Percentiles rank a stretch among this genome's conserved stretches.
These are phyloP conservation scores for Cyclotella kingstonii DNA, from an alignment of 108 stramenopile species.

Conservation along the genomic window DNA sequence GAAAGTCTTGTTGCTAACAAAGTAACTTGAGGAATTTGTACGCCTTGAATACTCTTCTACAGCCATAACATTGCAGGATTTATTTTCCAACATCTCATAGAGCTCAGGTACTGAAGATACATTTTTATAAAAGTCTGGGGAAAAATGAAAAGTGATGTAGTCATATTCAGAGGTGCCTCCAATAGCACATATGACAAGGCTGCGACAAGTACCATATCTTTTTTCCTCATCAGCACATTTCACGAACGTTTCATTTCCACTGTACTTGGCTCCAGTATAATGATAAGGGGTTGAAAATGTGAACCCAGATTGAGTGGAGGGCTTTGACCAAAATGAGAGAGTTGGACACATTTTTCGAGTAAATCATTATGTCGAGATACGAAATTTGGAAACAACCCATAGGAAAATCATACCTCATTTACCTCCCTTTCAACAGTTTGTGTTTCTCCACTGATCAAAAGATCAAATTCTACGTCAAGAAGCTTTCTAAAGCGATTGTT, in stretches of 20 bases:
- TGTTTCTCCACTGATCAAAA: neutral
- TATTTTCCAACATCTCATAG: conserved; percentile 1
- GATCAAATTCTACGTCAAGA: neutral
- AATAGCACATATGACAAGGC: conserved; percentile 25
- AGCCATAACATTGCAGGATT: conserved; percentile 24
- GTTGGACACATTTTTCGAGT: neutral
- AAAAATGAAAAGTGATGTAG: conserved; percentile 6
- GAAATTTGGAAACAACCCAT: neutral
- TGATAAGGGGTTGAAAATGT: conserved; percentile 47
- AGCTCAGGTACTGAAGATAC: neutral
- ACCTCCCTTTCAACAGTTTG: conserved; percentile 23
- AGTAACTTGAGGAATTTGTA: neutral
- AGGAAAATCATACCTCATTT: neutral
- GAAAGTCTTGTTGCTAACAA: conserved; percentile 3
- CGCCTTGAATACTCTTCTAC: neutral
- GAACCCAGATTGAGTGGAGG: conserved; percentile 13
- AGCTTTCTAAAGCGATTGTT: neutral
- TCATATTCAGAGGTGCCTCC: conserved; percentile 1
- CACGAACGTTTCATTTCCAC: conserved; percentile 27
- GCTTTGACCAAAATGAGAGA: neutral
- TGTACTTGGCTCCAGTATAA: conserved; percentile 38
- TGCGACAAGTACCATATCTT: conserved; percentile 14
- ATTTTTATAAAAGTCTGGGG: neutral
- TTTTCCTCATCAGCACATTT: conserved; percentile 35
- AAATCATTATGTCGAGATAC: neutral